Base-by-base conservation (phyloP, 192 early-diverging fungal genomes). In the Backusella australiensis region DNA sequence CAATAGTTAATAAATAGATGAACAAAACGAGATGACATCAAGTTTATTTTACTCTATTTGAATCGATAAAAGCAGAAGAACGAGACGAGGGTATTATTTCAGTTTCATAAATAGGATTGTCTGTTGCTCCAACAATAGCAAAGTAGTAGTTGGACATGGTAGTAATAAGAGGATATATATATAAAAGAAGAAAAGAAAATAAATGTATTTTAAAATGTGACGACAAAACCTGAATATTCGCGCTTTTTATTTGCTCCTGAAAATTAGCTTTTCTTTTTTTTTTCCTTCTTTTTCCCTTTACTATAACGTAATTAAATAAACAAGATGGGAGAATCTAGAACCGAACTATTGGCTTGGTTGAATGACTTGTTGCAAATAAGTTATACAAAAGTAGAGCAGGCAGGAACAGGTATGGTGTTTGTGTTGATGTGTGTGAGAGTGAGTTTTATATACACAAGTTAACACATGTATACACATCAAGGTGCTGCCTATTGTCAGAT, bases 71-170 rank as follows among this genome's bases (percentile, higher is more conserved):
- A 34, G 78, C 41, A 49, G 81, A 75, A 1, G 80, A 73, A 73
- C 78, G 78, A 38, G 84, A 85, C 36, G 88, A 83, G 70, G 86
- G 83, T 32, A 89, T 90, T 74, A 97, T 92, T 73, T 98, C 97
- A 65, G 94, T 89, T 82, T 99, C 98, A 84, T 96, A 99, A 42
- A 99, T 85, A 35, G 98, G 98, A 77, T 94, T 94, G 85, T 99
- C 98, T 39, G 92, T 90, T 59, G 95, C 93, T 6, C 98, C 97
- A 49, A 99, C 93, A 75, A 99, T 96, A 56, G 87, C 94, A 90
- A 99, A 98, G 80, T 97, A 98, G 67, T 87, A 94, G 21, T 66
- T 65, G 19, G 74, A 75, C 74, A 75, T 75, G 19, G 1, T 63
- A 36, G 8, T 23, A 21, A n/a, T 21, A 53, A 32, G 32, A 32